Conservation (phyloP, 176 grass and related monocot species). For the Cocos nucifera region DNA sequence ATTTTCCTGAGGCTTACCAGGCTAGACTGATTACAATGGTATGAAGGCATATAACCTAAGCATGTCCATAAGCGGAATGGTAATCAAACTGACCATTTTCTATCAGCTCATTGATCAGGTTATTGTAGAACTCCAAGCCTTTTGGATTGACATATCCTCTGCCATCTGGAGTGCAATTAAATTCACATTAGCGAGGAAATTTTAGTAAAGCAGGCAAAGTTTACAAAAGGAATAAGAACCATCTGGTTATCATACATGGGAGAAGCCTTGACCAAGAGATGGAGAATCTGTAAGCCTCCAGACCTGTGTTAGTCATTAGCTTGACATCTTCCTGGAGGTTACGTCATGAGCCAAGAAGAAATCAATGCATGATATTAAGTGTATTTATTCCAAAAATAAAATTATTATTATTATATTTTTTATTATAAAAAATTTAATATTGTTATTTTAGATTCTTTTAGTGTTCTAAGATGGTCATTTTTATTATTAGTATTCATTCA, state of each 20-base stretch:
- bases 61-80: too few species aligned
- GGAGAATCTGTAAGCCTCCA: conserved; percentile 71
- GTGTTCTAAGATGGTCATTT: too few species aligned
- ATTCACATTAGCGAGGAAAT: not conserved
- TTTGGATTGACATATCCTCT: conserved; percentile 57
- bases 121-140: conserved; percentile 56
- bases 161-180: conserved; percentile 35
- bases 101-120: conserved; percentile 46
- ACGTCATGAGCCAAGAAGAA: not conserved
- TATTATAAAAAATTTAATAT: too few species aligned
- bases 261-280: conserved; percentile 77
- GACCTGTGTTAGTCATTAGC: conserved; percentile 36
- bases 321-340: conserved; percentile 49
- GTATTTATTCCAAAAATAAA: too few species aligned
- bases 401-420: too few species aligned
- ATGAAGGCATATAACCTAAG: too few species aligned
- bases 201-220: not conserved
- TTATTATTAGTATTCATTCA: too few species aligned
- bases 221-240: not conserved
- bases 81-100: conserved; percentile 24
- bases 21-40: too few species aligned
- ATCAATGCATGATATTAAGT: not conserved
- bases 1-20: too few species aligned
- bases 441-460: too few species aligned
- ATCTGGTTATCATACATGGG: conserved; percentile 28